Conservation (phyloP, 257 asterid genomes). For the Galeopsis tetrahit region DNA sequence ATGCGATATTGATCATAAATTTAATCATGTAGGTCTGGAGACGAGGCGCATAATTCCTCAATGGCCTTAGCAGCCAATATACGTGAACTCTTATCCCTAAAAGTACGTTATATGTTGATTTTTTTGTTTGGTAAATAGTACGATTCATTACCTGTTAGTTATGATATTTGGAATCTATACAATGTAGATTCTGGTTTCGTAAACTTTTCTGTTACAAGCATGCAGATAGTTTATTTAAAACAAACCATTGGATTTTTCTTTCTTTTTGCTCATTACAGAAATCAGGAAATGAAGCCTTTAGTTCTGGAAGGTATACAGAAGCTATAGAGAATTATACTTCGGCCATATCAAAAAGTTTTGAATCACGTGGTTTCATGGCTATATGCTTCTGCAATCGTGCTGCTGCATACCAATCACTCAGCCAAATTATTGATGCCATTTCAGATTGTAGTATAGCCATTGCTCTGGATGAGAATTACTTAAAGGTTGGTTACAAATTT, state of each 20-base stretch:
- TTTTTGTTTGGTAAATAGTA: slow-evolving; percentile 2
- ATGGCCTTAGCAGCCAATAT: slow-evolving; percentile 63
- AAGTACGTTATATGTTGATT: slow-evolving; percentile 49
- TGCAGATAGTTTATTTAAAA: slow-evolving; percentile 7
- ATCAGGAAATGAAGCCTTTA: slow-evolving; percentile 92
- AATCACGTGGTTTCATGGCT: slow-evolving; percentile 87
- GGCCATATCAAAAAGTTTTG: slow-evolving; percentile 78
- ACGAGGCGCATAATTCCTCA: slow-evolving; percentile 43
- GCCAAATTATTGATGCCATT: slow-evolving; percentile 85
- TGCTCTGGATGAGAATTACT: slow-evolving; percentile 77
- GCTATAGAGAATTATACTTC: slow-evolving; percentile 84
- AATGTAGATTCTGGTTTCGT: not conserved
- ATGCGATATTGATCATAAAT: slow-evolving; percentile 36
- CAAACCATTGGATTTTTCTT: not conserved
- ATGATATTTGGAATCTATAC: not conserved
- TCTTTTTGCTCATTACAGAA: slow-evolving; percentile 52
- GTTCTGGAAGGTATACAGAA: slow-evolving; percentile 70
- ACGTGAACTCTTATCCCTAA: slow-evolving; percentile 71
- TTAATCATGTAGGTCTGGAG: slow-evolving; percentile 51
- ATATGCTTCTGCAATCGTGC: slow-evolving; percentile 98
- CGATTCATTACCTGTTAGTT: not conserved
- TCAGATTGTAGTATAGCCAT: slow-evolving; percentile 94
- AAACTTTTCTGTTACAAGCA: slow-evolving; percentile 18
- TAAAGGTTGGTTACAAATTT: slow-evolving; percentile 60
- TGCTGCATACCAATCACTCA: slow-evolving; percentile 87